Evolutionary conservation across 2,329 filamentous ascomycete genomes (phyloP), one percentile per base, ranked within the genome.

Genomic region (Onygenales sp.): DNA sequence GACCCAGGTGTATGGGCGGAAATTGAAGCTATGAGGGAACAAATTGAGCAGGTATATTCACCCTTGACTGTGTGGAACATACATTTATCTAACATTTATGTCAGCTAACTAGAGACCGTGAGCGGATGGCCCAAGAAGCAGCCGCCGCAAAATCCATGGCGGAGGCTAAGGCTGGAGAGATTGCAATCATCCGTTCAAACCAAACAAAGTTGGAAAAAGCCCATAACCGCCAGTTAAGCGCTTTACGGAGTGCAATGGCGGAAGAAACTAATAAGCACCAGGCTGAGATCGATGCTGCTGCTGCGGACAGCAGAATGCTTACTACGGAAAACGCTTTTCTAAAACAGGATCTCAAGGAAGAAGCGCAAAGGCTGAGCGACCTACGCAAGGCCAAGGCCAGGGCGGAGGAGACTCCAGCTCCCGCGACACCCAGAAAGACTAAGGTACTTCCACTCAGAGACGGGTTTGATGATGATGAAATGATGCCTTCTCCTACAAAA

Each of bases 381-480:
- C 55, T 67, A 57, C 62, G 68, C 55, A 70, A 67, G 52, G 60
- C 65, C 34, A 74, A 68, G 56, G 63, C 65, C 33, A 65, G 63
- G 45, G 39, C 57, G 14, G 63, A 67, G 11, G 70, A 70, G 13
- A 69, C 65, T 51, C 54, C 58, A 27, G 70, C 67, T 40, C 75
- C 75, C 1, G 62, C 69, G 1, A 82, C 80, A 1, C 79, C 80
- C 0, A 77, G 67, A 55, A 79, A 75, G 58, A 65, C 69, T n/a
- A 73, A 69, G 56, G 65, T 65, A 6, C 65, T 75, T 1, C 73
- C 74, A 2, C 73, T 79, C 37, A 74, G 80, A 13, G 82, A 85
- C 68, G 82, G 82, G 14, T 85, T 85, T 61, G 79, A 84, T 53
- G 80, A 85, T 57, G 76, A 78, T 52, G 80, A 85, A 61, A 74